Evolutionary conservation across 2,329 filamentous ascomycete genomes (phyloP), one percentile per base, ranked within the genome.

Genomic region (Penicillium sp.): DNA sequence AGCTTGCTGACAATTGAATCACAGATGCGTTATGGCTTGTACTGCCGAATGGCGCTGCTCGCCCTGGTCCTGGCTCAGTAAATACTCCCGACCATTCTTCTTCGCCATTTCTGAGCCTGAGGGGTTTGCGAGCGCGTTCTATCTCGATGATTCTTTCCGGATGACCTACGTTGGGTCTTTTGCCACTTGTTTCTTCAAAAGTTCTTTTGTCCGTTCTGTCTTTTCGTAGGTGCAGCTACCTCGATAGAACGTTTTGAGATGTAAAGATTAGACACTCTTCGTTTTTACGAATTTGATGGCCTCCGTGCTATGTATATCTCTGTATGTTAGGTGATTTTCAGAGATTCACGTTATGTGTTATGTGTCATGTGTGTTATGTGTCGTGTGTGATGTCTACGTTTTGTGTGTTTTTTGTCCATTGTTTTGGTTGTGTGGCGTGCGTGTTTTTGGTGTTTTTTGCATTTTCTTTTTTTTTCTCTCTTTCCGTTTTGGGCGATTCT

Each of bases 1-100:
- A 28, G 41, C 47, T 47, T 56, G 57, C 76, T 82, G 69, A 83
- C 66, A 42, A 28, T 55, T 49, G 11, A 25, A 33, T 40, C 52
- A 49, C 64, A 96, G 90, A 96, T 96, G 91, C 83, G 86, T 73
- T 96, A 97, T 74, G 93, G 93, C 61, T 81, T 98, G 62, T 97
- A 96, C 79, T 94, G 88, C 72, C 86, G 93, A 69, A 98, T 98
- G 93, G 93, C 93, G 60, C 74, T 98, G 74, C 79, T 98, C 69
- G 93, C 93, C 58, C 77, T 97, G 70, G 88, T 97, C 70, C 86
- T 98, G 86, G 83, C 77, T 48, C 73, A 73, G 55, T 72, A 61
- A 58, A 29, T 39, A 27, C 2, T 9, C 29, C 5, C 35, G 13
- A 41, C 32, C 24, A 48, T 46, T 47, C 52, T 51, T 59, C 52